phyloP scores from a whole-genome alignment of 2,329 filamentous ascomycete genomes.

The Whalleya microplaca region DNA sequence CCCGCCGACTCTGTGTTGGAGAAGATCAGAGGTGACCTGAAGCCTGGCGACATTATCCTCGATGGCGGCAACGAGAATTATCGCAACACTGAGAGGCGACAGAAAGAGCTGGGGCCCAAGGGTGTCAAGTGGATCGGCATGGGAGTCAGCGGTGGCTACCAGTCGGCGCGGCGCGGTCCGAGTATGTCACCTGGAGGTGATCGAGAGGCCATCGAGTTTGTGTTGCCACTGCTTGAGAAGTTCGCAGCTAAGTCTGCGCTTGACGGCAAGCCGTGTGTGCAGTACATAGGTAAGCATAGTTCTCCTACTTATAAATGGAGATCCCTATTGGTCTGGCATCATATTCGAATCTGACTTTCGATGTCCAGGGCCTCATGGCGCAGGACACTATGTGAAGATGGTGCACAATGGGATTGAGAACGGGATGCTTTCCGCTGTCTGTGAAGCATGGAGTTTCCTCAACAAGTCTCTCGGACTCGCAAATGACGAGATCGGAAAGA shows the following conservation, averaged over 20 bases:
- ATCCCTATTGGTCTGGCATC: neutral
- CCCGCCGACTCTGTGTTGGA: conserved; percentile 45
- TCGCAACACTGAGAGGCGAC: conserved; percentile 64
- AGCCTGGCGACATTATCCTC: conserved; percentile 66
- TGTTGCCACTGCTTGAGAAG: conserved; percentile 63
- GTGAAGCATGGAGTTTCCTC: conserved; percentile 69
- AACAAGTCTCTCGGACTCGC: conserved; percentile 59
- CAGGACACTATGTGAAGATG: conserved; percentile 77
- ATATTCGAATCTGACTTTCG: neutral
- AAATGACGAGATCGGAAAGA: conserved; percentile 62
- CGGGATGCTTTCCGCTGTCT: conserved; percentile 67
- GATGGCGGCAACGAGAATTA: conserved; percentile 73
- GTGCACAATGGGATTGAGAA: conserved; percentile 76
- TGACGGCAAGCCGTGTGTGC: conserved; percentile 61
- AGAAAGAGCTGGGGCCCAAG: conserved; percentile 57
- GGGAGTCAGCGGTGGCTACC: conserved; percentile 72
- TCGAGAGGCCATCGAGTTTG: conserved; percentile 56
- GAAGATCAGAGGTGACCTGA: conserved; percentile 49
- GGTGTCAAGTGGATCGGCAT: conserved; percentile 69
- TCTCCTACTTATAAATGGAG: neutral
- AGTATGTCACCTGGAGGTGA: conserved; percentile 70
- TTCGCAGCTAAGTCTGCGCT: conserved; percentile 64
- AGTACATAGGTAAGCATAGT: conserved; percentile 18
- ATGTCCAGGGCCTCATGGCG: conserved; percentile 57
- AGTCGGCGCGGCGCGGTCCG: conserved; percentile 66